Evolutionary conservation across 495 filamentous ascomycete genomes (phyloP).

Genomic region (Zalerion maritima): DNA sequence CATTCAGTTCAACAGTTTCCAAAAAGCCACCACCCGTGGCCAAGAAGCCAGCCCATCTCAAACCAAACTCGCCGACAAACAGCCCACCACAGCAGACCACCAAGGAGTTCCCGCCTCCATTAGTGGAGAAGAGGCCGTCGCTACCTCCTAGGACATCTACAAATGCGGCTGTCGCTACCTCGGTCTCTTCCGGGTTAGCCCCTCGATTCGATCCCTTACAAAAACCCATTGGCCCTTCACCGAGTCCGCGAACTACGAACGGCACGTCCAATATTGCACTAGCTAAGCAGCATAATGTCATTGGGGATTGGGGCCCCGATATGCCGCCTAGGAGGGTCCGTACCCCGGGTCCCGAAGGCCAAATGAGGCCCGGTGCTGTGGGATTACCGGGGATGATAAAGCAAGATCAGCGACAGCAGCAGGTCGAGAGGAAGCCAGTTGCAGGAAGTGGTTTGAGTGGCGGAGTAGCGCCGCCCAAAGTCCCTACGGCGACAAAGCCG

Average conservation of each 20-base stretch:
- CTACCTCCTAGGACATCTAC: neutral
- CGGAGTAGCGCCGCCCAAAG: too few relatives aligned
- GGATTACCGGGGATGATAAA: constrained; percentile 10
- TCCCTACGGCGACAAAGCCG: too few relatives aligned
- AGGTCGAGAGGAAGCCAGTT: constrained; percentile 14
- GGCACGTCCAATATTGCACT: constrained; percentile 3
- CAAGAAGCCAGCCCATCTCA: constrained; percentile 37
- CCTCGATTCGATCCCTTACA: constrained; percentile 1
- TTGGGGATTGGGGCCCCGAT: too few relatives aligned
- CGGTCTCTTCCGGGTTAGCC: neutral
- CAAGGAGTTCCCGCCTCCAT: constrained; percentile 1
- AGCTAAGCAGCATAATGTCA: too few relatives aligned
- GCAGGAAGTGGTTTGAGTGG: too few relatives aligned
- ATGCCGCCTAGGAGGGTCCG: constrained; percentile 7
- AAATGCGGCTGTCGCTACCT: constrained; percentile 3
- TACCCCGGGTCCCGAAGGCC: constrained; percentile 7
- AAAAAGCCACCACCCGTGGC: constrained; percentile 38
- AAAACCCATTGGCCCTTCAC: constrained; percentile 4
- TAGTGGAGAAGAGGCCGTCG: constrained; percentile 1
- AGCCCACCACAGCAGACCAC: constrained; percentile 14
- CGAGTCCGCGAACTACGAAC: neutral
- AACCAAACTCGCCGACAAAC: constrained; percentile 19
- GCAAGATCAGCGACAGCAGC: constrained; percentile 6
- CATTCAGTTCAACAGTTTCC: constrained; percentile 18
- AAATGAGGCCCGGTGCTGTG: constrained; percentile 10